Evolutionary conservation across 2,329 filamentous ascomycete species (phyloP), one percentile per base, ranked within the genome.

Genomic region (Epichloe aotearoae): DNA sequence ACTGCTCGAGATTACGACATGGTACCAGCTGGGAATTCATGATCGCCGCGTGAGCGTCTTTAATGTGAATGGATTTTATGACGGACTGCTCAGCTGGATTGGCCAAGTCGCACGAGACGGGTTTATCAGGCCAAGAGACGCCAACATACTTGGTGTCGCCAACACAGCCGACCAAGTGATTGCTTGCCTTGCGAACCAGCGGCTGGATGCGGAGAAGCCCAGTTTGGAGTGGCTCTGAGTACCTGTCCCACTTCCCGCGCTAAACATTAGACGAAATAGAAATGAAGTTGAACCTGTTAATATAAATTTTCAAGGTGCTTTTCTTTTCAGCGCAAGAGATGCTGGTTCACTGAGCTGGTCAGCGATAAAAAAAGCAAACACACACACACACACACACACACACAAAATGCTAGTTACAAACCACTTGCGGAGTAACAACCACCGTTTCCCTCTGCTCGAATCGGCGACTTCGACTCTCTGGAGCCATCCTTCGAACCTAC

Each of bases 1-100:
- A 74, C 76, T 97, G 63, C 88, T 95, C 68, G 87, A 93, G 70
- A 79, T 87, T 1, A 82, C 81, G 19, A 91, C 87, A 11, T 97
- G 91, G 89, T 96, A 95, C 66, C 91, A 96, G 70, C 70, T 97
- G 46, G 90, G 90, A 0, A 96, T 97, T 57, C 91, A 97, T 67
- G 74, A 74, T 57, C 73, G 77, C 46, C 86, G 84, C 1, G 81
- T 96, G 37, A 81, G 90, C 46, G 71, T 95, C 44, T 79, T 86
- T 56, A 97, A 96, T 65, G 77, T 95, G 19, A 82, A 89, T 50
- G 88, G 88, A 0, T 96, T 94, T 67, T 97, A 89, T 78, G 84
- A 93, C 65, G 88, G 88, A 0, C 69, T 97, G 53, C 68, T 95
- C 53, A 67, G 75, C 43, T 95, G 89, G 90, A 81, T 95, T 54